Conservation (phyloP, 2,329 filamentous ascomycete species). For the Talaromyces pinophilus region DNA sequence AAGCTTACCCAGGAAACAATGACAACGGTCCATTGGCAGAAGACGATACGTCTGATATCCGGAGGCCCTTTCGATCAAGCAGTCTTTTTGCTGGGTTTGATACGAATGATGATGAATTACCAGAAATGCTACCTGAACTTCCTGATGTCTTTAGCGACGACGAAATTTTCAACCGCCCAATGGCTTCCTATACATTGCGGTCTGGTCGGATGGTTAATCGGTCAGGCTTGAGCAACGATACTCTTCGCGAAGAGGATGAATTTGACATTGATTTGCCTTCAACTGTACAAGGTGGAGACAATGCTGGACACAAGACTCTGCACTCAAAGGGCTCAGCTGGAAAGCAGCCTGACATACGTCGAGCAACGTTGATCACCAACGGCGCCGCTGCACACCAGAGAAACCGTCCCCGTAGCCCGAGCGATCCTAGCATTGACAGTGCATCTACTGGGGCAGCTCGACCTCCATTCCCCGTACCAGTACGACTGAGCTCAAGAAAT, state of each 20-base stretch:
- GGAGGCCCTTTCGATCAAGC: conserved; percentile 73
- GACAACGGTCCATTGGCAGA: conserved; percentile 72
- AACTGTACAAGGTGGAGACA: conserved; percentile 25
- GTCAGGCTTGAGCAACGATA: conserved; percentile 36
- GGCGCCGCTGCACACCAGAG: conserved; percentile 70
- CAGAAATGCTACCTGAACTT: conserved; percentile 33
- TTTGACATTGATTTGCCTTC: conserved; percentile 31
- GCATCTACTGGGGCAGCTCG: conserved; percentile 36
- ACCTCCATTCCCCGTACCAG: conserved; percentile 91
- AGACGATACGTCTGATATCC: conserved; percentile 60
- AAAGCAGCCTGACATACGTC: conserved; percentile 67
- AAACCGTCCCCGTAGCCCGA: conserved; percentile 57
- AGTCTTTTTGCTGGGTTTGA: conserved; percentile 88
- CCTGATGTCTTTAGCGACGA: conserved; percentile 42
- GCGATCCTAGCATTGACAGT: conserved; percentile 47
- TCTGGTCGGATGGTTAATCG: conserved; percentile 46
- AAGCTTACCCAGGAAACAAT: conserved; percentile 76
- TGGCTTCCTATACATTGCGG: conserved; percentile 46
- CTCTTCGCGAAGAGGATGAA: conserved; percentile 43
- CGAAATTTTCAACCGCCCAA: conserved; percentile 48
- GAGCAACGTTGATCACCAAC: conserved; percentile 76
- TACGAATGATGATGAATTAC: conserved; percentile 55
- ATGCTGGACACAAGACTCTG: conserved; percentile 34
- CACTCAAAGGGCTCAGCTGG: conserved; percentile 40
- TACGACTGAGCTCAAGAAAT: conserved; percentile 80